Evolutionary conservation across 208 protist genomes (phyloP), one percentile per base, ranked within the genome.

Genomic region (Trypanosoma caninum): DNA sequence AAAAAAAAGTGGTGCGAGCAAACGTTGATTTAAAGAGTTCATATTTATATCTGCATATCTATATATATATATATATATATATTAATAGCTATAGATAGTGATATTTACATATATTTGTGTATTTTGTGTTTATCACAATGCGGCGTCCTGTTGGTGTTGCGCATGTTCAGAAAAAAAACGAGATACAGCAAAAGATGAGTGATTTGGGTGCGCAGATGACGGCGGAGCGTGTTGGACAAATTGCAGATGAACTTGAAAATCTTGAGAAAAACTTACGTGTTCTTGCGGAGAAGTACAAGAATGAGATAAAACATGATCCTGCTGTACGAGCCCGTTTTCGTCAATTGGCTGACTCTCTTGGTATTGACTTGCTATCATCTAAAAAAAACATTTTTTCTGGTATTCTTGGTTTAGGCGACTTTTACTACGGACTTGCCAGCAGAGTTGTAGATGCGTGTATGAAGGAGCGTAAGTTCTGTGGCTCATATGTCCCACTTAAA

Each of bases 331-430:
- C 83, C 0, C 78, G 84, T 16, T 95, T 95, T 50, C 81, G 85
- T 3, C 89, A 95, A 68, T 62, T 95, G 4, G 85, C 89, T 1
- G 89, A 95, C 76, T 91, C 83, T 11, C 78, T 95, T 23, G 85
- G 85, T 25, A 76, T 95, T 13, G 89, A 95, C 51, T 66, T 95
- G 8, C 82, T 95, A 38, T 93, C 85, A 2, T 93, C 85, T 23
- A 88, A 86, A 65, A 89, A 88, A 60, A 95, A 93, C 64, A 72
- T 93, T 3, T 95, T 95, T 56, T 65, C 89, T 9, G 82, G 76
- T 14, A 67, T 75, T 13, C 65, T 95, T 7, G 84, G 85, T 6
- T 74, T 95, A 28, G 89, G 84, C 34, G 78, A 95, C 66, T 92
- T 92, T 60, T 93, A 93, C 70, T 93, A 93, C 57, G 70, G 78